phyloP scores from a whole-genome alignment of 257 asterid species.

The Fraxinus americana region DNA sequence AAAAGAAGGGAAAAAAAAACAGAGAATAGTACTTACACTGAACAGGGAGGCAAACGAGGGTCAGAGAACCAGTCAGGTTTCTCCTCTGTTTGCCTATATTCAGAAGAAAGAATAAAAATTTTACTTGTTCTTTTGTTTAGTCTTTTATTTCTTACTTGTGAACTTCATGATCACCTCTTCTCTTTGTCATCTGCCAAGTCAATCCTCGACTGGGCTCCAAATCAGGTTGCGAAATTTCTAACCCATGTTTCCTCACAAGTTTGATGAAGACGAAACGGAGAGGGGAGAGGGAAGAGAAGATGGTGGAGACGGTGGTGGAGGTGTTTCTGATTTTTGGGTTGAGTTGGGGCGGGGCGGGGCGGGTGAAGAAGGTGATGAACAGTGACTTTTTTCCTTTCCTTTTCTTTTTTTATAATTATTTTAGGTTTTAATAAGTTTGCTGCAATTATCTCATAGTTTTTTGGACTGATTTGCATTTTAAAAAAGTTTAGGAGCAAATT shows the following conservation, averaged over 20 bases:
- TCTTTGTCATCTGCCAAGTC: constrained; percentile 82
- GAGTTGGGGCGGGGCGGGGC: no score
- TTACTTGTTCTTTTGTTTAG: background rate
- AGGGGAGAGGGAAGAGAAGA: no score
- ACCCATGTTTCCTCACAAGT: constrained; percentile 70
- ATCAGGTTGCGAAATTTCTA: constrained; percentile 91
- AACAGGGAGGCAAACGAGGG: constrained; percentile 86
- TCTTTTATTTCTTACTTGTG: constrained; percentile 58
- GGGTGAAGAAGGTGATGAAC: no score
- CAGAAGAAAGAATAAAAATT: constrained; percentile 6
- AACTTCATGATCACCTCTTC: constrained; percentile 53
- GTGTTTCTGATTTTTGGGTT: no score
- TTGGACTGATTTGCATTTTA: no score
- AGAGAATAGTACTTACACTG: constrained; percentile 53
- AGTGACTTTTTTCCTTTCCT: no score
- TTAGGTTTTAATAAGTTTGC: no score
- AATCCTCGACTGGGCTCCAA: constrained; percentile 43
- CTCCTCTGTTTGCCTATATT: constrained; percentile 59
- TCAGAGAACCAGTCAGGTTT: constrained; percentile 70
- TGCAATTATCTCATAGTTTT: no score
- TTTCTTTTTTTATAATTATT: no score
- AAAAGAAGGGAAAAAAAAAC: background rate
- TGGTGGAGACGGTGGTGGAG: no score
- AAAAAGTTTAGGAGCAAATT: no score
- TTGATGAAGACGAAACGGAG: no score